These are phyloP conservation scores for Hamamelis virginiana DNA, from an alignment of 164 flowering plant species.

Conservation along the genomic window DNA sequence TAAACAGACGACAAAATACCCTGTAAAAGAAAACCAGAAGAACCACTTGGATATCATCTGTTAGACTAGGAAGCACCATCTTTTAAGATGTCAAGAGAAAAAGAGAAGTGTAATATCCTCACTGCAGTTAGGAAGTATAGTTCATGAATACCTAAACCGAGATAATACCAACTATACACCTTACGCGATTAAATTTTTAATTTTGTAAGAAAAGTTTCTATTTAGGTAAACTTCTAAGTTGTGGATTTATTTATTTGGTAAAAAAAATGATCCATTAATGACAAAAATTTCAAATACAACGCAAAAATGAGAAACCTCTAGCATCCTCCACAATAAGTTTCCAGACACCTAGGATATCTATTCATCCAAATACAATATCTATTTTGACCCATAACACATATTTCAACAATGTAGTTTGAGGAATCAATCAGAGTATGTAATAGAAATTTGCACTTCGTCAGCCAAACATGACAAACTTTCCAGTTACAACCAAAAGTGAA, in stretches of 20 bases:
- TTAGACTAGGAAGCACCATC: background rate
- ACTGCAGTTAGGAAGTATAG: background rate
- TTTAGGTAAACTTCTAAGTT: no score
- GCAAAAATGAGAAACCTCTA: no score
- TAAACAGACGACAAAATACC: slow-evolving; percentile 81
- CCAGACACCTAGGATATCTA: no score
- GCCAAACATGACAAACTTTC: background rate
- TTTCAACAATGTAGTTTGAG: no score
- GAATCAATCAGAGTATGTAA: no score
- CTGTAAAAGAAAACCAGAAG: slow-evolving; percentile 36
- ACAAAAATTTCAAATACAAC: no score
- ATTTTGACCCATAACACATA: no score
- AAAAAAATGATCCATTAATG: no score
- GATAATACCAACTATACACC: no score
- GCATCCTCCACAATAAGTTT: no score
- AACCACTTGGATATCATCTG: background rate
- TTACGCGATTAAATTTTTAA: background rate
- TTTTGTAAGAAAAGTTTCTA: background rate
- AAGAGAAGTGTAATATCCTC: background rate
- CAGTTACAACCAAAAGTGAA: background rate
- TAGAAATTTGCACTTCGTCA: background rate
- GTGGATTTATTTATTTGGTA: no score
- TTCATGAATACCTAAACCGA: background rate
- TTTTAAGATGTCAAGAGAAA: background rate
- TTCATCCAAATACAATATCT: no score